phyloP scores from a whole-genome alignment of 176 grass and related monocot species.

The Miscanthus lutarioriparius region DNA sequence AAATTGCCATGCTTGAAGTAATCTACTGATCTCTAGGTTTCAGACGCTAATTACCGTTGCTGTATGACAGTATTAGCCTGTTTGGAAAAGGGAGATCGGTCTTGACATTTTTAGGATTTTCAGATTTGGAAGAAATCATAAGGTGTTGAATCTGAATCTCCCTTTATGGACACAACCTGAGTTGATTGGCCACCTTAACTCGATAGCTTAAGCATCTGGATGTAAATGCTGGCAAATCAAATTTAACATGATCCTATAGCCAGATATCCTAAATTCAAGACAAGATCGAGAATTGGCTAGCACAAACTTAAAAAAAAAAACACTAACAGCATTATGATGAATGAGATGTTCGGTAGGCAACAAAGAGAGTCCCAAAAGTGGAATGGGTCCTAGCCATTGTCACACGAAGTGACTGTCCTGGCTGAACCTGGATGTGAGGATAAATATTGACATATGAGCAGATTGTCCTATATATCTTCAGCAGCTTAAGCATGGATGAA shows the following conservation, averaged over 20 bases:
- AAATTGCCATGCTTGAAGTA: constrained; percentile 9
- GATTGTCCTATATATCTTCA: not conserved
- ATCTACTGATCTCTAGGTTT: not conserved
- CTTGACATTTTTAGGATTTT: not conserved
- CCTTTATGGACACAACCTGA: not conserved
- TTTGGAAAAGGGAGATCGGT: not conserved
- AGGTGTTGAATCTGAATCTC: not conserved
- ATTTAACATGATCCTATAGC: not conserved
- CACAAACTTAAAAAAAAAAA: too few species aligned
- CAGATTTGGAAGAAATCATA: not conserved
- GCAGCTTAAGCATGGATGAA: not conserved
- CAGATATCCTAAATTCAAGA: not conserved
- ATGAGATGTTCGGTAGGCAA: not conserved
- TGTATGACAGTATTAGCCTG: not conserved
- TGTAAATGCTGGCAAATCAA: not conserved
- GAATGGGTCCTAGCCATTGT: not conserved
- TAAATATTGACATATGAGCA: constrained; percentile 8
- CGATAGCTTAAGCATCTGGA: not conserved
- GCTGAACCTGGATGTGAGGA: not conserved
- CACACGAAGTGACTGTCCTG: not conserved
- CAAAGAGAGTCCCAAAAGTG: not conserved
- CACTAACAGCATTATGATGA: not conserved
- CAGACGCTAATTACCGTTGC: not conserved
- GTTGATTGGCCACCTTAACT: not conserved
- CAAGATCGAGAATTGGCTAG: not conserved